Evolutionary conservation across 306 rosid species (phyloP), one percentile per base, ranked within the genome.

Genomic region (Astragalus glycyphyllos): DNA sequence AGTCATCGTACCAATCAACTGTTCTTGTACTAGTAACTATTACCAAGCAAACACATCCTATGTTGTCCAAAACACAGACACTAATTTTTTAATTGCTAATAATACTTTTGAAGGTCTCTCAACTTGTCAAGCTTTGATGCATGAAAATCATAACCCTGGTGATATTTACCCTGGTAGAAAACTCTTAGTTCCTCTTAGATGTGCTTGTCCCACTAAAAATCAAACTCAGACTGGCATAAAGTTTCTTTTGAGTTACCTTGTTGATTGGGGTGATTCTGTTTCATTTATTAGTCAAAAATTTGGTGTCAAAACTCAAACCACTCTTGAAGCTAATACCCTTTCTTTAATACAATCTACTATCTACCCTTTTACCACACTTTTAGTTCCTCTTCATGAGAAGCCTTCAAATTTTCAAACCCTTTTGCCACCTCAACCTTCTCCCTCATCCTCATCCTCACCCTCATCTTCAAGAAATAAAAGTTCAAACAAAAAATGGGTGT

Each of bases 121-220:
- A 2, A 89, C 95, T 1, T 94, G 98, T 44, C 98, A 91, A 77
- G 82, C 97, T 49, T 35, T 94, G 59, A 2, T 17, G 56, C 1
- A 78, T n/a, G 81, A 94, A 51, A 87, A 79, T 37, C 29, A 50
- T 6, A 68, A 77, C 60, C 73, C 65, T 29, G 46, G 48, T 14
- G 6, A 44, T 38, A 7, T 89, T n/a, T 11, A 1, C 35, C 0
- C 60, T 10, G 97, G 96, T 44, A 69, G 73, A 23, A 68, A 45
- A 26, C 58, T 94, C 15, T 51, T 1, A 23, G 86, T 89, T 72
- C 95, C 96, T 78, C 97, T 94, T 69, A 81, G 97, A 84, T 94
- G 98, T 62, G 97, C 97, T 80, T 90, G 98, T 79, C 97, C 88
- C 49, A 84, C 98, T 6, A 83, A 81, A 81, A 90, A 86, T 37